These are phyloP conservation scores for Cydonia oblonga DNA, from an alignment of 331 rosid species.

Conservation along the genomic window DNA sequence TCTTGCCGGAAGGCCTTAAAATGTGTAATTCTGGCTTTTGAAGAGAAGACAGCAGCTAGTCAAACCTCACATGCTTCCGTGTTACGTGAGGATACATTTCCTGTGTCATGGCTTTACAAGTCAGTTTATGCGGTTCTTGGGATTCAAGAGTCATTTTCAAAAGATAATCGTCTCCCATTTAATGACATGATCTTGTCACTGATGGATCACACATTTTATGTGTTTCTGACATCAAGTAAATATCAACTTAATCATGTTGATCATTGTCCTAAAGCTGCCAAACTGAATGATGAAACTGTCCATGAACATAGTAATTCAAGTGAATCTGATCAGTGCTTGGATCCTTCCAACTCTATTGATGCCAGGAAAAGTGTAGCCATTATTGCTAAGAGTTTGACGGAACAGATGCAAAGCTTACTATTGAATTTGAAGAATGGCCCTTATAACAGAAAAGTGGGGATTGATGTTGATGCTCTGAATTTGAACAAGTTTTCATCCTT, in stretches of 20 bases:
- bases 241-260: constrained; percentile 32
- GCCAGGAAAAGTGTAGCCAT: constrained; percentile 37
- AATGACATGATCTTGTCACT: constrained; percentile 44
- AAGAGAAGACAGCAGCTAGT: constrained; percentile 26
- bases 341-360: constrained; percentile 26
- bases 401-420: constrained; percentile 37
- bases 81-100: constrained; percentile 36
- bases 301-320: constrained; percentile 28
- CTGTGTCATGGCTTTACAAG: constrained; percentile 63
- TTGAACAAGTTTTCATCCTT: constrained; percentile 47
- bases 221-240: constrained; percentile 49
- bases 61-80: constrained; percentile 21
- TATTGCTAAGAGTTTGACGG: constrained; percentile 46
- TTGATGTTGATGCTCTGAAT: constrained; percentile 16
- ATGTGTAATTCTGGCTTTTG: constrained; percentile 32
- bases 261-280: constrained; percentile 25
- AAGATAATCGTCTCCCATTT: constrained; percentile 21
- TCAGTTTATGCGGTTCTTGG: constrained; percentile 46
- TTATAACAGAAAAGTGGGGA: constrained; percentile 24
- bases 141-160: constrained; percentile 35
- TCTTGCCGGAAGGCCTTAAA: constrained; percentile 77
- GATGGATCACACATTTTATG: constrained; percentile 70
- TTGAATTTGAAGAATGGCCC: constrained; percentile 29
- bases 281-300: constrained; percentile 16
- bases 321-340: constrained; percentile 25